Conservation (phyloP, 192 early-diverging fungal genomes). For the Backusella tarrabulga region DNA sequence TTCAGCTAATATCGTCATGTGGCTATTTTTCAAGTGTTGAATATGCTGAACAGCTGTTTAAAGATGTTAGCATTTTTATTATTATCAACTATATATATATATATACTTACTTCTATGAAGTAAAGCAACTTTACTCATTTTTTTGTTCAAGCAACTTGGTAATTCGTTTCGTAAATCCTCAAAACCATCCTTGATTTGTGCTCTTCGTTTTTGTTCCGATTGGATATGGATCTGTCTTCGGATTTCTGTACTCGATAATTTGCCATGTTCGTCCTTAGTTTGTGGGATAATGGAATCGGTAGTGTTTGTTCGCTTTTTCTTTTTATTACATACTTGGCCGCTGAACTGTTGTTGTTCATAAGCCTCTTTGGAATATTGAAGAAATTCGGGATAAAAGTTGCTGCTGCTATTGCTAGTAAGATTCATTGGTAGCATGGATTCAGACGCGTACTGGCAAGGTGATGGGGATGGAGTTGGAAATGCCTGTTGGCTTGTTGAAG, state of each 20-base stretch:
- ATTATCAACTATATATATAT: neutral
- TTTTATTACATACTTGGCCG: neutral
- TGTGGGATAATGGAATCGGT: neutral
- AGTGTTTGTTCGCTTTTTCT: conserved; percentile 5
- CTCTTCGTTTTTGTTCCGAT: conserved; percentile 31
- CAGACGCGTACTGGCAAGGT: conserved; percentile 5
- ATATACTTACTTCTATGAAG: conserved; percentile 32
- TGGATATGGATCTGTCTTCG: conserved; percentile 34
- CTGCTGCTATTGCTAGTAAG: neutral
- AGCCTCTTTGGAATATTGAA: conserved; percentile 24
- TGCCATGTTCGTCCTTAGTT: neutral
- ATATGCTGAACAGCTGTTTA: conserved; percentile 40
- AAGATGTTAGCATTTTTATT: neutral
- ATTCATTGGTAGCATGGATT: neutral
- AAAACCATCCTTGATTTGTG: conserved; percentile 41
- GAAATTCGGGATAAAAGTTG: conserved; percentile 24
- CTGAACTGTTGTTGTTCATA: conserved; percentile 22
- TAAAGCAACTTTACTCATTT: conserved; percentile 37
- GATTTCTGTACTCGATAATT: conserved; percentile 20
- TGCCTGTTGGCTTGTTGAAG: conserved; percentile 4
- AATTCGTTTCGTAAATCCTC: conserved; percentile 37
- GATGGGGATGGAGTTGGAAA: conserved; percentile 11
- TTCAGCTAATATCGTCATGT: conserved; percentile 28
- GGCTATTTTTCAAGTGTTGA: conserved; percentile 36
- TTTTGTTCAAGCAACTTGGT: conserved; percentile 35